Conservation (phyloP, 2,329 filamentous ascomycete genomes). For the Rhinocladiella similis region DNA sequence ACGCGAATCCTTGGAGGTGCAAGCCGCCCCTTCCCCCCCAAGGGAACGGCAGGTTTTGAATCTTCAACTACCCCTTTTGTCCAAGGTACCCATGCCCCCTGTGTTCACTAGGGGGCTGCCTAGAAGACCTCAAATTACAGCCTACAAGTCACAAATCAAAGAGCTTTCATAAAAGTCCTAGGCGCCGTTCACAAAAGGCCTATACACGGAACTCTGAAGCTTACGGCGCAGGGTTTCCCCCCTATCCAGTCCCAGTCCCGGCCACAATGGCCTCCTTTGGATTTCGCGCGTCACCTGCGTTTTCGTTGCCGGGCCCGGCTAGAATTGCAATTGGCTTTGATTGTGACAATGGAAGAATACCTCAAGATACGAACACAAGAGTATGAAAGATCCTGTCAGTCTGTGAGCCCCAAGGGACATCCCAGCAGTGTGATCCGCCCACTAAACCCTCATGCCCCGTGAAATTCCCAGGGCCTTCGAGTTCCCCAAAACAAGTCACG, state of each 20-base stretch:
- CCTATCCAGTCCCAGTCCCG: not conserved
- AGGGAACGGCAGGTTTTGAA: too few relatives aligned
- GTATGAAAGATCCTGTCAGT: not conserved
- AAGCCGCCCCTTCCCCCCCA: too few relatives aligned
- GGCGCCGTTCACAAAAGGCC: too few relatives aligned
- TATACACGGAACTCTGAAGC: too few relatives aligned
- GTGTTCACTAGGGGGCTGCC: too few relatives aligned
- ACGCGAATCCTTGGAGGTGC: too few relatives aligned
- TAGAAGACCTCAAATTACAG: too few relatives aligned
- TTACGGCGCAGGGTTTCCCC: not conserved
- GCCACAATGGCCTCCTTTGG: not conserved
- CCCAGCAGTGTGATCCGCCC: not conserved
- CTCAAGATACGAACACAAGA: slow-evolving; percentile 6
- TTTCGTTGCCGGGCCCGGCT: slow-evolving; percentile 2
- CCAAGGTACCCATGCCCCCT: too few relatives aligned
- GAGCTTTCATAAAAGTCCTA: too few relatives aligned
- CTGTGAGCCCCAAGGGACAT: not conserved
- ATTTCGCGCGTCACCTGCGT: not conserved
- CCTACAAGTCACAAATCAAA: too few relatives aligned
- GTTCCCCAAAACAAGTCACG: not conserved
- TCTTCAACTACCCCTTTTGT: too few relatives aligned
- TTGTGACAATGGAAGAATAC: not conserved
- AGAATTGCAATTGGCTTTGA: not conserved
- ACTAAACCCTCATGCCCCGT: not conserved
- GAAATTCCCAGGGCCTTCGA: not conserved